Percentiles rank a stretch among this genome's conserved stretches.
Conservation (phyloP, 257 asterid species). For the Solanum sejunctum region DNA sequence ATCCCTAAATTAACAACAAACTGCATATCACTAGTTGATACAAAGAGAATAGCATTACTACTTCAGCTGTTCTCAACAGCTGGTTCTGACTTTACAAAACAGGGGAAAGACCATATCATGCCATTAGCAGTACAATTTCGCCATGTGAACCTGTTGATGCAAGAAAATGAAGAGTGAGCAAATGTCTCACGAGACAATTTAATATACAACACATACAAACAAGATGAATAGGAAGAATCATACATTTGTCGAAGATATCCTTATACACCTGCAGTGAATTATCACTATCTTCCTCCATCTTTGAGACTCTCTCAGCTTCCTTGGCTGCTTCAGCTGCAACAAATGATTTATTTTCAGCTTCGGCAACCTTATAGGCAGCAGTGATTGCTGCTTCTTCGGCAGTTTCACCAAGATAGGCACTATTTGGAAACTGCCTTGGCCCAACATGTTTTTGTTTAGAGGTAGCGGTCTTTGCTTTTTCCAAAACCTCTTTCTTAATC, state of each 20-base stretch:
- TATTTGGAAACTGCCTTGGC: constrained; percentile 29
- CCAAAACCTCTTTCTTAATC: constrained; percentile 30
- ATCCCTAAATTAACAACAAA: not conserved
- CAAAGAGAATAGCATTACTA: not conserved
- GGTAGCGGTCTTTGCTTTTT: constrained; percentile 12
- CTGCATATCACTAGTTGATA: not conserved
- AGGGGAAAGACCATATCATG: constrained; percentile 10
- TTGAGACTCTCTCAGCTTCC: constrained; percentile 67
- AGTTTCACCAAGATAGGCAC: constrained; percentile 43
- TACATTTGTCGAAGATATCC: constrained; percentile 58
- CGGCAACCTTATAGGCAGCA: constrained; percentile 55
- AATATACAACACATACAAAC: not conserved
- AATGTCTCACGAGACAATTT: not conserved
- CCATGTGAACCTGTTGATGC: constrained; percentile 46
- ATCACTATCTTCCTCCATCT: constrained; percentile 62
- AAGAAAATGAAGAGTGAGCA: not conserved
- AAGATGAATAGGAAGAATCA: not conserved
- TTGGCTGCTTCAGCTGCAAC: constrained; percentile 68
- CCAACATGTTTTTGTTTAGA: constrained; percentile 27
- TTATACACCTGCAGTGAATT: constrained; percentile 44
- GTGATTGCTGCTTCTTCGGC: constrained; percentile 42
- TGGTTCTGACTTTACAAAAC: not conserved
- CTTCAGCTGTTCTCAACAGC: not conserved
- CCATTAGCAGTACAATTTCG: constrained; percentile 38
- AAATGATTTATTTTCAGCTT: constrained; percentile 71